Base-by-base conservation (phyloP, 148 eudicot genomes). In the Camellia japonica region DNA sequence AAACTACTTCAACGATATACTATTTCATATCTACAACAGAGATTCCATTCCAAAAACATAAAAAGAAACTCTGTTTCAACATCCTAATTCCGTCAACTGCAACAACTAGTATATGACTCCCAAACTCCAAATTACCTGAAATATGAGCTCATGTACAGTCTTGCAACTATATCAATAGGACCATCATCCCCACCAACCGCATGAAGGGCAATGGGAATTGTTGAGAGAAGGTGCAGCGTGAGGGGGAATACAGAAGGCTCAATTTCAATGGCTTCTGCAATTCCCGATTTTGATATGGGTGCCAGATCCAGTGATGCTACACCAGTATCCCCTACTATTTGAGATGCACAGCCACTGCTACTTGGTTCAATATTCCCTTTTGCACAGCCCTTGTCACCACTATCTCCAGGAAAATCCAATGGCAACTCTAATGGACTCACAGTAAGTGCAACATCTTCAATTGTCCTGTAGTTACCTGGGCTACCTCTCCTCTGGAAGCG, bases 121-220 rank as follows among this genome's bases (percentile, higher is more conserved):
- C 58, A n/a, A 15, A 64, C 41, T 7, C 78, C 23, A 18, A 74
- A 54, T 86, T 83, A 92, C 74, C 84, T 83, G 73, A 87, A 85
- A 82, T 93, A 96, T 16, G 99, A 91, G 81, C 89, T 84, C 79
- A 87, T 74, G 59, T 90, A 96, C 74, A 96, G 80, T 84, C 97
- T 92, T 67, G 91, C 95, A 79, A 78, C 93, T 75, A 95, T 89
- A 86, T 93, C 99, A 75, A 90, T 84, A 13, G 99, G 92, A 7
- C 97, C 97, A 78, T 91, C 90, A 56, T 92, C 97, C 73, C 98
- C 99, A 9, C 98, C 99, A 75, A 93, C 69, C 54, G 98, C 95
- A 81, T 90, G 90, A 71, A 95, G 91, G 4, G 91, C 95, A 46
- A 95, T 92, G 42, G 99, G 92, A 47, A 93, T 84, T n/a, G 92